Evolutionary conservation across 495 filamentous ascomycete genomes (phyloP), one percentile per base, ranked within the genome.

Genomic region (Sordaria brevicollis): DNA sequence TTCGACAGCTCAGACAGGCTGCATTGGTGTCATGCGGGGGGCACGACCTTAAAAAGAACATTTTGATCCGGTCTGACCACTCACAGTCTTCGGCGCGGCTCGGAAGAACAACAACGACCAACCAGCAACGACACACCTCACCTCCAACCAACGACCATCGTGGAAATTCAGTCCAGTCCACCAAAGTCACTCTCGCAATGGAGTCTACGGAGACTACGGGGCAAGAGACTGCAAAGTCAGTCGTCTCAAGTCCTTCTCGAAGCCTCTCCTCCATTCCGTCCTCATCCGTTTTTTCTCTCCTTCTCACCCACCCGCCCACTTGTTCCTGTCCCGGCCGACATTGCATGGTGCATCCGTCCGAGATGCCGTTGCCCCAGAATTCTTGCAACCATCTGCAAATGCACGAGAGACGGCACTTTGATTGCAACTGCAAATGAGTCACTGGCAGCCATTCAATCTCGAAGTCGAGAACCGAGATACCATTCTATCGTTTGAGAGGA

Each of bases 361-460:
- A 62, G 9, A 62, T 62, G 49, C 49, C 49, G 17, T 41, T 7
- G 49, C 49, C 25, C 49, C 49, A 62, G 49, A 62, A 62, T 8
- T 8, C 25, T 62, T 62, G 49, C 49, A 57, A 57, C 49, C 49
- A 57, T 57, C 49, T 62, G 73, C 74, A 71, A 41, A 67, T 68
- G 69, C 73, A 71, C 17, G 65, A 65, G 49, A 39, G n/a, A 69
- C 62, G 68, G 72, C 49, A 62, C 25, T 31, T 62, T 57, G 49
- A 57, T 31, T 57, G 49, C 21, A 31, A 57, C 49, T 62, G 5
- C 15, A 62, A 15, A 66, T 77, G 74, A 77, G 67, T 78, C 78
- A 78, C 75, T 69, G 71, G 67, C 38, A 66, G 65, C 78, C 78
- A 79, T 69, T 78, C 76, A 65, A 72, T 75, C 49, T 74, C 69